Evolutionary conservation across 2,329 filamentous ascomycete species (phyloP).

Genomic region (Myrmaecium sp.): DNA sequence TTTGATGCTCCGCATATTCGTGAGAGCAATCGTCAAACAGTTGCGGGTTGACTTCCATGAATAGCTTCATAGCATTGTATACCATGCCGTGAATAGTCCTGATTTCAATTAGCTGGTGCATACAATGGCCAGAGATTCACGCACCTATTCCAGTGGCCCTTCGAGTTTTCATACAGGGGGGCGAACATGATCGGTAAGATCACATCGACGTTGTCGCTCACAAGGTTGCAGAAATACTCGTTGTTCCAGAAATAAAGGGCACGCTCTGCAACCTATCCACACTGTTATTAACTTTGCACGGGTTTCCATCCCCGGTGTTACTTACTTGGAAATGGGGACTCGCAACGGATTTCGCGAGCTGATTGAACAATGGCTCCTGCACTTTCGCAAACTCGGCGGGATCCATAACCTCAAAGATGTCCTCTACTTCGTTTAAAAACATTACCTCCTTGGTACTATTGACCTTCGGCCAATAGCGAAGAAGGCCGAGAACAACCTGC

Average conservation of each 20-base stretch:
- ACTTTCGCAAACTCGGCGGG: constrained; percentile 97
- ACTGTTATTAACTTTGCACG: neutral
- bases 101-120: constrained; percentile 16
- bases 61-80: constrained; percentile 98
- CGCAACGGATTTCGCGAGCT: constrained; percentile 91
- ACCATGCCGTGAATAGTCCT: constrained; percentile 99
- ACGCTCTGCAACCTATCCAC: constrained; percentile 62
- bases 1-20: constrained; percentile 93
- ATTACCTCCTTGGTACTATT: constrained; percentile 99
- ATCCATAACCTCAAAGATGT: constrained; percentile 99
- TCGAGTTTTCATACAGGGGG: constrained; percentile 94
- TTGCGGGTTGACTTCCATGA: constrained; percentile 99
- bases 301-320: constrained; percentile 1
- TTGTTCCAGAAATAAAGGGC: constrained; percentile 99
- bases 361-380: constrained; percentile 92
- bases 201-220: constrained; percentile 96
- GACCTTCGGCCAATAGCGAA: constrained; percentile 97
- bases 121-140: constrained; percentile 10
- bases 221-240: constrained; percentile 98
- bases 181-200: constrained; percentile 99
- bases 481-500: constrained; percentile 77
- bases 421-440: constrained; percentile 97
- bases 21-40: constrained; percentile 97
- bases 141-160: constrained; percentile 97
- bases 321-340: constrained; percentile 87